A percentile compares a stretch with the other conserved stretches of the same genome.
phyloP scores from a whole-genome alignment of 306 rosid species.

The peach (Prunus persica) region DNA sequence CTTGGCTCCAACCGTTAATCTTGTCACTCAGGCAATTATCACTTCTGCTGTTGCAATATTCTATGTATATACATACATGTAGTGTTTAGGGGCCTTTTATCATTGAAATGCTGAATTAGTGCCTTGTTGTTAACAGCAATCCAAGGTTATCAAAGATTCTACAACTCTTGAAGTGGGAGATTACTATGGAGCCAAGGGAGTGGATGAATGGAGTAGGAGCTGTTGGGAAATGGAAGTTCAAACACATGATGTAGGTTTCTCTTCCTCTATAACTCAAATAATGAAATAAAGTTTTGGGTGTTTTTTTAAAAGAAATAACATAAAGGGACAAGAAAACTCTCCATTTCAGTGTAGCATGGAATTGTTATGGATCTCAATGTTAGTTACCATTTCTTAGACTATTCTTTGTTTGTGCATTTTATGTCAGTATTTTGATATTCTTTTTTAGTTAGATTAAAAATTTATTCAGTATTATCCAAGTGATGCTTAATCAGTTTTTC shows the following conservation, averaged over 20 bases:
- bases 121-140: slow-evolving; percentile 57
- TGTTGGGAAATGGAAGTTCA: slow-evolving; percentile 67
- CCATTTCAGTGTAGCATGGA: neutral
- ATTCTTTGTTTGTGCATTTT: no score
- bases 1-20: slow-evolving; percentile 93
- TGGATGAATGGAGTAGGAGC: slow-evolving; percentile 63
- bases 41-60: no score
- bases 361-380: neutral
- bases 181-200: slow-evolving; percentile 79
- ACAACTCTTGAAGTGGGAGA: slow-evolving; percentile 67
- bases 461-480: no score
- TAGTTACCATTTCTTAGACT: no score
- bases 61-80: no score
- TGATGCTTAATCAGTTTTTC: neutral
- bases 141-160: slow-evolving; percentile 38
- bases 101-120: slow-evolving; percentile 13
- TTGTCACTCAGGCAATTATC: slow-evolving; percentile 62
- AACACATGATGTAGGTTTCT: slow-evolving; percentile 58
- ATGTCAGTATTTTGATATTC: no score
- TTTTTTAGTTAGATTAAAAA: no score
- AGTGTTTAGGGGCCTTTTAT: neutral
- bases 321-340: no score
- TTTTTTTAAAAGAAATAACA: no score
- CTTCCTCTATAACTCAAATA: neutral
- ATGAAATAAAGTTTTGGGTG: neutral